Evolutionary conservation across 345 rosid species (phyloP), one percentile per base, ranked within the genome.

Genomic region (Linum trigynum): DNA sequence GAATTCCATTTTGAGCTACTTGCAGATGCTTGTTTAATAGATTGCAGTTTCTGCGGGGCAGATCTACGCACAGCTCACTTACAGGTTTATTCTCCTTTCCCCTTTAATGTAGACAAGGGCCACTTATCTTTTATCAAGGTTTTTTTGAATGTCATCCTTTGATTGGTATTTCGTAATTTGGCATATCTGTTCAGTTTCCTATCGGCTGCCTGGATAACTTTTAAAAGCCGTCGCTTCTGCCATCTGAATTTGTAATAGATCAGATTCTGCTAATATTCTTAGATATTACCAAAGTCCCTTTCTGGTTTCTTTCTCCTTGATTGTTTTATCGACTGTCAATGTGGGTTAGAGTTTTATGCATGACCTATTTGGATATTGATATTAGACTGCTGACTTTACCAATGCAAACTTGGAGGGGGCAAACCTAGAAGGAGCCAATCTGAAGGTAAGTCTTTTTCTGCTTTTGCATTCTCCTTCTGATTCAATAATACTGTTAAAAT

Each of bases 401-500:
- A 80, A 88, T 79, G 97, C 97, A 64, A 92, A 92, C 82, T 74
- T 92, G 72, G 94, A 92, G 79, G 96, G 97, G 65, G 97, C 96
- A 51, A 90, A 85, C 77, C 75, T 90, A 38, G 98, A 92, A 82
- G 98, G 97, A 70, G 97, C 96, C 67, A 92, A 92, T 79, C 74
- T 92, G 71, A 92, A 92, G 90, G 98, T 87, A 77, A 64, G 42
- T 48, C 5, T 61, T 39, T 55, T 56, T 57, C 51, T 15, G 50
- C 50, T 56, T 37, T 7, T 15, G 38, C 16, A 71, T 23, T 32
- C 39, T 69, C 39, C 59, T 42, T 56, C 23, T 5, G 53, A 11
- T 2, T 17, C n/a, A 5, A 55, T n/a, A 37, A 1, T 38, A 63
- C 38, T 61, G 12, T 36, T 6, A 39, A 2, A 16, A 3, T 55